These are phyloP conservation scores for Tripidium arundinaceum DNA, from an alignment of 202 grass and related monocot species.

Conservation along the genomic window DNA sequence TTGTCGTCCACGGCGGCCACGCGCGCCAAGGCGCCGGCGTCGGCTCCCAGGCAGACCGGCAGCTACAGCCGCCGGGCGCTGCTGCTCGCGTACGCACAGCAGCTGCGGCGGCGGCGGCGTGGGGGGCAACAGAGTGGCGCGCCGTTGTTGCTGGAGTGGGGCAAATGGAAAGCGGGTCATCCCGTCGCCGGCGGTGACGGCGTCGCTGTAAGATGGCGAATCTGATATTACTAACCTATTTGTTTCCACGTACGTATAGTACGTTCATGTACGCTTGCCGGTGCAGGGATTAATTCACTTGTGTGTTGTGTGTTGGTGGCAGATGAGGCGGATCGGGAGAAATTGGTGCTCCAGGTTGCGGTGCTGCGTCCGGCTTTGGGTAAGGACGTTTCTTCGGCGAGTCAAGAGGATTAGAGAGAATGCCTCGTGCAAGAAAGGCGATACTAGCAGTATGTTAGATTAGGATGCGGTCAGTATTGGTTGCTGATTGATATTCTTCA, in stretches of 20 bases:
- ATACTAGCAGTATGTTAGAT: neutral
- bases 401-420: slow-evolving; percentile 8
- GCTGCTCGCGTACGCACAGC: slow-evolving; percentile 36
- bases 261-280: no score
- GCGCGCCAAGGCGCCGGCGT: neutral
- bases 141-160: slow-evolving; percentile 26
- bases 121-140: neutral
- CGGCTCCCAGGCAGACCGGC: neutral
- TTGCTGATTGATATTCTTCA: no score
- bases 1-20: neutral
- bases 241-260: neutral
- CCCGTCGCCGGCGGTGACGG: neutral
- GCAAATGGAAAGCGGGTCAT: slow-evolving; percentile 23
- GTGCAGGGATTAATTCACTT: neutral
- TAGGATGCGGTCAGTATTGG: no score
- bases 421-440: slow-evolving; percentile 27
- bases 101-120: neutral
- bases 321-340: neutral
- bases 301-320: neutral
- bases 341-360: slow-evolving; percentile 27
- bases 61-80: slow-evolving; percentile 23
- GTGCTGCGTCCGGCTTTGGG: slow-evolving; percentile 11
- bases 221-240: neutral
- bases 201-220: neutral
- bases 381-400: neutral